A percentile compares a stretch with the other conserved stretches of the same genome.
Evolutionary conservation across 495 filamentous ascomycete species (phyloP).

Genomic region (Daldinia childiae): DNA sequence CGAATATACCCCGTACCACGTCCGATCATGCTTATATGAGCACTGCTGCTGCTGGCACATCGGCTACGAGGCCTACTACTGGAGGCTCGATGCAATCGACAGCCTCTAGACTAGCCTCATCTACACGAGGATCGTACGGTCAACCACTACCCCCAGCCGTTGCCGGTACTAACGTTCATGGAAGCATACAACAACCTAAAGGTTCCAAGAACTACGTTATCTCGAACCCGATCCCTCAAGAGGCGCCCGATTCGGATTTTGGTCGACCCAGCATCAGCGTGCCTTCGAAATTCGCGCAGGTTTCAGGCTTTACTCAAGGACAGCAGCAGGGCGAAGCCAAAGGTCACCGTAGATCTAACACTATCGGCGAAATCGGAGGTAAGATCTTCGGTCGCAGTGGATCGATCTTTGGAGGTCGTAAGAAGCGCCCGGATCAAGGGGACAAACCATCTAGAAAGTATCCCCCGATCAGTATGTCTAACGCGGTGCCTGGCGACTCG

Average conservation of each 20-base stretch:
- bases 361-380: constrained; percentile 80
- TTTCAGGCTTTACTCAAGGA: constrained; percentile 55
- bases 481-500: constrained; percentile 64
- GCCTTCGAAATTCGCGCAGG: constrained; percentile 60
- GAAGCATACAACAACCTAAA: constrained; percentile 84
- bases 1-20: constrained; percentile 62
- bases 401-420: constrained; percentile 75
- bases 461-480: constrained; percentile 83
- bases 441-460: constrained; percentile 66
- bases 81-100: constrained; percentile 82
- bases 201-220: constrained; percentile 78
- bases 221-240: constrained; percentile 72
- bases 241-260: constrained; percentile 57
- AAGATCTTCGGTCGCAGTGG: constrained; percentile 82
- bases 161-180: constrained; percentile 89
- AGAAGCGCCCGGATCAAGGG: constrained; percentile 54
- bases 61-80: constrained; percentile 75
- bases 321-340: constrained; percentile 54
- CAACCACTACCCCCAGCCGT: constrained; percentile 88
- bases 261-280: constrained; percentile 69
- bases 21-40: constrained; percentile 60
- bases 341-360: constrained; percentile 92
- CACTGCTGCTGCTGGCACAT: constrained; percentile 51
- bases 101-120: constrained; percentile 62
- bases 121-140: constrained; percentile 86